phyloP scores from a whole-genome alignment of 2,329 filamentous ascomycete genomes.

The Sclerotinia trifoliorum region DNA sequence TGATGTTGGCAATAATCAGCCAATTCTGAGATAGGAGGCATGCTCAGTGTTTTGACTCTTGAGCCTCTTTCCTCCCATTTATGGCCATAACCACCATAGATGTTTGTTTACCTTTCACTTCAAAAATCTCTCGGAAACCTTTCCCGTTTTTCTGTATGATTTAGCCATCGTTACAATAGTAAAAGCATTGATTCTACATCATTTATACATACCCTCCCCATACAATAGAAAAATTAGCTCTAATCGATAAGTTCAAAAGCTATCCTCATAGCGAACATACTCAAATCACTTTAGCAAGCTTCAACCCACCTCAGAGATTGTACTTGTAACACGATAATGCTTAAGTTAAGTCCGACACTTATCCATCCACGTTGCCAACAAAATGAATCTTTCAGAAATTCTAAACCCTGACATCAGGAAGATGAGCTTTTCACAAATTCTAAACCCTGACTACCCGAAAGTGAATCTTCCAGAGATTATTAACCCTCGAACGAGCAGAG shows the following conservation, averaged over 20 bases:
- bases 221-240: background rate
- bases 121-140: background rate
- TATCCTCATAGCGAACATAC: background rate
- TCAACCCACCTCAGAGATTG: background rate
- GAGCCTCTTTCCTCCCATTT: background rate
- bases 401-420: too few species aligned
- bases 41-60: background rate
- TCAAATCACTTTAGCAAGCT: background rate
- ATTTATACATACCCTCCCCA: too few species aligned
- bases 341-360: background rate
- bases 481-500: rapidly evolving
- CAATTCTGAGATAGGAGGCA: background rate
- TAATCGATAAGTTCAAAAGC: background rate
- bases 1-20: background rate
- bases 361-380: background rate
- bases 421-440: background rate
- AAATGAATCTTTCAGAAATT: background rate
- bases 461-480: background rate
- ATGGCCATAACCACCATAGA: background rate
- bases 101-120: background rate
- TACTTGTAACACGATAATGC: background rate
- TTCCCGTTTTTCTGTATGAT: background rate
- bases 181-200: background rate
- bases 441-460: background rate
- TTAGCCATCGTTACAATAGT: background rate